These are phyloP conservation scores for Xylaria multiplex DNA, from an alignment of 2,329 filamentous ascomycete genomes.

Conservation along the genomic window DNA sequence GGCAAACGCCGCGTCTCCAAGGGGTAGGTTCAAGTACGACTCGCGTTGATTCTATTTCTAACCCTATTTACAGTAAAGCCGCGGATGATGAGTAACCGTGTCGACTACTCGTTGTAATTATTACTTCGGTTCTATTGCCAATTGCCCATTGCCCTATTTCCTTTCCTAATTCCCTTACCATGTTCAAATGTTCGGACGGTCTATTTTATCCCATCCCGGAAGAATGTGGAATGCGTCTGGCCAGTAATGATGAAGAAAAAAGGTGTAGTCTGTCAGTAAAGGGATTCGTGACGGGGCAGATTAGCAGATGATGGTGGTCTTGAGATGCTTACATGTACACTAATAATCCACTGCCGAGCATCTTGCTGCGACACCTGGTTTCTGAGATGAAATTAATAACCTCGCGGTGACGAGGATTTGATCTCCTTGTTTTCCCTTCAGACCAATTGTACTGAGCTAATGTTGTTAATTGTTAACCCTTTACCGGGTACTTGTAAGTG, in stretches of 20 bases:
- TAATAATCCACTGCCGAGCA: conserved; percentile 18
- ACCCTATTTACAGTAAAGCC: conserved; percentile 8
- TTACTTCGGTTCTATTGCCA: conserved; percentile 7
- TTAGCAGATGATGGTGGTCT: conserved; percentile 7
- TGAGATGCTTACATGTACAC: conserved; percentile 22
- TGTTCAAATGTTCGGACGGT: conserved; percentile 6
- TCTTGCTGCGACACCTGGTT: conserved; percentile 13
- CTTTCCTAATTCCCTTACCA: conserved; percentile 12
- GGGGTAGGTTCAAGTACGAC: conserved; percentile 17
- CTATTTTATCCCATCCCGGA: not conserved
- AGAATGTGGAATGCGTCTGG: not conserved
- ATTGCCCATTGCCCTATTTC: conserved; percentile 4
- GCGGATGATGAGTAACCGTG: conserved; percentile 22
- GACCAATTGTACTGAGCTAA: not conserved
- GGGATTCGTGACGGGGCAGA: conserved; percentile 1
- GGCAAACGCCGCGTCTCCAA: conserved; percentile 30
- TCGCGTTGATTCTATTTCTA: conserved; percentile 1
- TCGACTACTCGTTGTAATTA: not conserved
- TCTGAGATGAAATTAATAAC: conserved; percentile 7
- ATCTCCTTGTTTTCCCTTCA: not conserved
- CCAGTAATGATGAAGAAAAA: conserved; percentile 16
- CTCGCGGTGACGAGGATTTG: conserved; percentile 25
- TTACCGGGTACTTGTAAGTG: no score
- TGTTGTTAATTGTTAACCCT: no score
- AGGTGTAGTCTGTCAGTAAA: not conserved